Percentiles rank a stretch among this genome's conserved stretches.
Evolutionary conservation across 2,329 filamentous ascomycete species (phyloP).

Genomic region (Claviceps sp.): DNA sequence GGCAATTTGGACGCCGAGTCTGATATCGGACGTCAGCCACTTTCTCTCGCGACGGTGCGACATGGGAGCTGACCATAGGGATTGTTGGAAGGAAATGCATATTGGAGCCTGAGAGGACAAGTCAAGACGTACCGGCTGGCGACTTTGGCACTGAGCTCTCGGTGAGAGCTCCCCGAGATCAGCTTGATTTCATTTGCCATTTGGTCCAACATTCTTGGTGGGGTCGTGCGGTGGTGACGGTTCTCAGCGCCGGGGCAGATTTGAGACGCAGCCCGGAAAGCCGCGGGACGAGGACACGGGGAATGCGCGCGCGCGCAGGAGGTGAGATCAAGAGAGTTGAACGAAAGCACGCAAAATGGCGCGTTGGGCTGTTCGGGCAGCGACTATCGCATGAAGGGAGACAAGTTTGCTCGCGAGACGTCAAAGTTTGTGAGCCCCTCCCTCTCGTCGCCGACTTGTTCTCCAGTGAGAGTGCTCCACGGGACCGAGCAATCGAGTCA

Average conservation of each 20-base stretch:
- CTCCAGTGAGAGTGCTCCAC: not conserved
- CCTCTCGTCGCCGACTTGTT: too few relatives aligned
- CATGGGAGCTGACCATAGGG: not conserved
- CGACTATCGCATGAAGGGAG: not conserved
- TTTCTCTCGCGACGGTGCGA: constrained; percentile 2
- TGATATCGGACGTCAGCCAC: constrained; percentile 22
- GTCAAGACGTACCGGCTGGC: constrained; percentile 25
- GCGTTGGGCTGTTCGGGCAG: not conserved
- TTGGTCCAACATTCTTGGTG: constrained; percentile 23
- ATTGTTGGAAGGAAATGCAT: not conserved
- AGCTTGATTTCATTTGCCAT: constrained; percentile 42
- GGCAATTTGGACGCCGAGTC: constrained; percentile 63
- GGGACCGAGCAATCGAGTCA: constrained; percentile 1
- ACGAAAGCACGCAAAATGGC: not conserved
- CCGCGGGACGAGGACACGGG: not conserved
- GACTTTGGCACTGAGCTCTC: constrained; percentile 32
- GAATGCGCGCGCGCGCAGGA: not conserved
- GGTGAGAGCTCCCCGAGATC: constrained; percentile 35
- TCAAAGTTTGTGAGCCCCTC: not conserved
- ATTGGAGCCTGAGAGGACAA: not conserved
- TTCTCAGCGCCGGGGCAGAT: not conserved
- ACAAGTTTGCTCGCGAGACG: not conserved
- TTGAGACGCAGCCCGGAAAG: not conserved
- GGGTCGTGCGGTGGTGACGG: not conserved
- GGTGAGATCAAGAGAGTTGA: not conserved